Conservation (phyloP, 2,329 filamentous ascomycete genomes). For the Calonectria pseudoturangicola region DNA sequence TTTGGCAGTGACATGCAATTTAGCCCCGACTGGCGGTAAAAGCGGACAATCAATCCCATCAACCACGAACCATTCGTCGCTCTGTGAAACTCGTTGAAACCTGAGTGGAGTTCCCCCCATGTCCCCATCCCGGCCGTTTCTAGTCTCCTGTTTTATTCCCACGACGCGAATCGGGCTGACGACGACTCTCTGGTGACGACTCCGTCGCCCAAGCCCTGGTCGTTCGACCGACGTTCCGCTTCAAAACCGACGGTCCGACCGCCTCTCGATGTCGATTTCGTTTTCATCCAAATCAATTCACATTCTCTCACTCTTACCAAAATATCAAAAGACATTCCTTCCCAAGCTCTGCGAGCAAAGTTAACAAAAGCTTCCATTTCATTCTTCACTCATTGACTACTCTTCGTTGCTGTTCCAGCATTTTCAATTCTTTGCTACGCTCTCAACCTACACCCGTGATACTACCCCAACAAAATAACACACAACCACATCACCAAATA, state of each 20-base stretch:
- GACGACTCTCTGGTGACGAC: constrained; percentile 32
- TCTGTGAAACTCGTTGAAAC: constrained; percentile 33
- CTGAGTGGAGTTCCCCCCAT: constrained; percentile 16
- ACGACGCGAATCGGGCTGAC: constrained; percentile 33
- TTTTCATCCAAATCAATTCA: constrained; percentile 13
- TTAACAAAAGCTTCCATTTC: constrained; percentile 14
- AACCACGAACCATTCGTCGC: constrained; percentile 24
- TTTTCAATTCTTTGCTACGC: constrained; percentile 14
- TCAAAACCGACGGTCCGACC: constrained; percentile 31
- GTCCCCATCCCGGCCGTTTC: constrained; percentile 14
- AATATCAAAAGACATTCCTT: constrained; percentile 29
- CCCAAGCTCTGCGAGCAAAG: constrained; percentile 28
- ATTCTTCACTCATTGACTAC: constrained; percentile 2
- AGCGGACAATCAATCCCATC: constrained; percentile 18
- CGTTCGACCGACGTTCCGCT: constrained; percentile 23
- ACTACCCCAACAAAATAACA: not conserved
- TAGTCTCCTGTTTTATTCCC: constrained; percentile 33
- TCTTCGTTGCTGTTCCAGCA: constrained; percentile 2
- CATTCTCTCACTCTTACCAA: constrained; percentile 26
- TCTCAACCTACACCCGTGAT: not conserved
- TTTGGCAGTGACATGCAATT: constrained; percentile 15
- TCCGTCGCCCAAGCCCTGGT: constrained; percentile 23
- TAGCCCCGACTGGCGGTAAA: constrained; percentile 20
- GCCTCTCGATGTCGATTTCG: not conserved
- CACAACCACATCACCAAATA: not conserved